These are phyloP conservation scores for Scheffersomyces coipomensis DNA, from an alignment of 805 yeast species.

Conservation along the genomic window DNA sequence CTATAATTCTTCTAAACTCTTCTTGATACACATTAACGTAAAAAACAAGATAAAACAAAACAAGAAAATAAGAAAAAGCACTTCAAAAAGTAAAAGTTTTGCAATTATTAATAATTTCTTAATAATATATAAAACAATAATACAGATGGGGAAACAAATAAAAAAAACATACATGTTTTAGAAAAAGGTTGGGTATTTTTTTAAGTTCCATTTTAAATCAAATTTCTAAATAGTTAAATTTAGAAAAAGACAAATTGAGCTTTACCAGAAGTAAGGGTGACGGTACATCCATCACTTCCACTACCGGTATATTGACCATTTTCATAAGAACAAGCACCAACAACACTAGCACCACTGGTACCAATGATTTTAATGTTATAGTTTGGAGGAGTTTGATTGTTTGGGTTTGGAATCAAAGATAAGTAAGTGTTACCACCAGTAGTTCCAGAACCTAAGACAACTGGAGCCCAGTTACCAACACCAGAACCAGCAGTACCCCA, in stretches of 20 bases:
- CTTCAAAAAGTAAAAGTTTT: too few species aligned
- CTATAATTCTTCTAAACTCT: too few species aligned
- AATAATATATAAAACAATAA: too few species aligned
- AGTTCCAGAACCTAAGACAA: constrained; percentile 90
- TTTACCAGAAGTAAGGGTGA: constrained; percentile 56
- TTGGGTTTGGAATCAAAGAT: constrained; percentile 93
- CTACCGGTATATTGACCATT: constrained; percentile 70
- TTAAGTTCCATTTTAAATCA: too few species aligned
- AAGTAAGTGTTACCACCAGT: constrained; percentile 68
- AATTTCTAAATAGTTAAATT: too few species aligned
- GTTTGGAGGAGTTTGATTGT: constrained; percentile 65
- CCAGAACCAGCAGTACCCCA: constrained; percentile 85
- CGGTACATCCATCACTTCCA: constrained; percentile 79
- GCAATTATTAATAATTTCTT: too few species aligned
- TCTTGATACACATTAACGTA: too few species aligned
- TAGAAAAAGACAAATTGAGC: constrained; percentile 54
- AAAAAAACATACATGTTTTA: too few species aligned
- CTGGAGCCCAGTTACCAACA: constrained; percentile 98
- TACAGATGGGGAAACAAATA: too few species aligned
- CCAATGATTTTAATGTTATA: constrained; percentile 64
- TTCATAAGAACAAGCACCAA: constrained; percentile 78
- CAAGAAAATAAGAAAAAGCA: too few species aligned
- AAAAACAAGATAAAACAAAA: too few species aligned
- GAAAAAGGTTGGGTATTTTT: too few species aligned
- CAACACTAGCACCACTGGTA: constrained; percentile 49